These are phyloP conservation scores for Phenoliferia sp. DNA, from an alignment of 1,284 basidiomycete species.

Conservation along the genomic window DNA sequence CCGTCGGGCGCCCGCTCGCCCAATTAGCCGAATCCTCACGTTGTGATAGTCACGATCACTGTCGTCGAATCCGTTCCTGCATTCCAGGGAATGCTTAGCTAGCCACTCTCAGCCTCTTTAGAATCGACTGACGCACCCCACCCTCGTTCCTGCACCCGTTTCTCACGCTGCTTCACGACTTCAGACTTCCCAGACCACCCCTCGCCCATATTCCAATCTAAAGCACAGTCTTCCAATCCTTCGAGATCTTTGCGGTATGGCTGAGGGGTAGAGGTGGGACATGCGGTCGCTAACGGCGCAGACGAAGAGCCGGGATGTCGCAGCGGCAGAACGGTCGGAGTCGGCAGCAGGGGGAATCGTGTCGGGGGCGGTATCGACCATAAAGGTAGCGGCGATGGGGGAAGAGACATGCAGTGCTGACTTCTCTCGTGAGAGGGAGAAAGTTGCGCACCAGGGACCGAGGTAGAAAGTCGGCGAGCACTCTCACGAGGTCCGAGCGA, in stretches of 20 bases:
- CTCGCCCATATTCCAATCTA: too few relatives aligned
- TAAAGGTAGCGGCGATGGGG: background rate
- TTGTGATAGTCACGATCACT: background rate
- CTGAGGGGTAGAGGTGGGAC: too few relatives aligned
- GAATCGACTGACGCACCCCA: background rate
- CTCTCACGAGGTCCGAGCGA: too few relatives aligned
- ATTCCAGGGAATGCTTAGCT: background rate
- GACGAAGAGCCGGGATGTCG: too few relatives aligned
- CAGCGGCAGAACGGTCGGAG: too few relatives aligned
- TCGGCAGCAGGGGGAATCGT: too few relatives aligned
- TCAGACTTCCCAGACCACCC: too few relatives aligned
- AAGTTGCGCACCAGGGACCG: background rate
- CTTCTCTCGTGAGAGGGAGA: background rate
- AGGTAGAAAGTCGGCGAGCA: background rate
- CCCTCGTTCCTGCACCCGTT: background rate
- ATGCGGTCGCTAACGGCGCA: too few relatives aligned
- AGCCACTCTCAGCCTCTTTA: background rate
- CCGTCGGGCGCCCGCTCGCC: background rate
- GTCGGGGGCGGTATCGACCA: too few relatives aligned
- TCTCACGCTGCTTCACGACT: too few relatives aligned
- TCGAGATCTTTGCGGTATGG: too few relatives aligned
- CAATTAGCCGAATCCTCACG: background rate
- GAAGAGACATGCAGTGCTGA: background rate
- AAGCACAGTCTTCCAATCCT: too few relatives aligned
- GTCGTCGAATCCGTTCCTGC: background rate